Conservation (phyloP, 2,329 filamentous ascomycete species). For the Fusarium kyushuense region DNA sequence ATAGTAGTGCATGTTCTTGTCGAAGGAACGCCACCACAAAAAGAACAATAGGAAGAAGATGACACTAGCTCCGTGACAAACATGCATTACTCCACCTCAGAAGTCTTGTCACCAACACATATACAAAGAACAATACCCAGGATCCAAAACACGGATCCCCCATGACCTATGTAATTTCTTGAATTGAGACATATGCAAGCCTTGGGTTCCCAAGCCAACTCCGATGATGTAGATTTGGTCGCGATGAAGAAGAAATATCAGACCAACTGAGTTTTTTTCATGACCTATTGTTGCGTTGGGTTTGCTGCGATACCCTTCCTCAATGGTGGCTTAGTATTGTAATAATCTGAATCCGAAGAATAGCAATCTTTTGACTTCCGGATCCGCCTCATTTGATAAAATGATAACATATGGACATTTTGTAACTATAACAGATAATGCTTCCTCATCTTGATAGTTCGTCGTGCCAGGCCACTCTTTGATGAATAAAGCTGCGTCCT, state of each 20-base stretch:
- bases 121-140: neutral
- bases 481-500: neutral
- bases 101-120: neutral
- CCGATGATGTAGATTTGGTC: neutral
- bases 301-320: neutral
- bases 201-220: neutral
- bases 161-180: neutral
- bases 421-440: neutral
- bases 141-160: neutral
- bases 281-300: neutral
- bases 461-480: rapidly evolving
- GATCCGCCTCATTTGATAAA: neutral
- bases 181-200: neutral
- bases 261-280: neutral
- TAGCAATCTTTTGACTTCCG: neutral
- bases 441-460: too few relatives aligned
- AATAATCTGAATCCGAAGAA: neutral
- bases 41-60: slow-evolving; percentile 1
- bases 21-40: neutral
- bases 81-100: neutral
- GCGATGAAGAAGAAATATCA: neutral
- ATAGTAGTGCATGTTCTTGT: neutral
- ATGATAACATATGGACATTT: neutral
- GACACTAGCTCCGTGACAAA: neutral
- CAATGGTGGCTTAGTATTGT: neutral